Evolutionary conservation across 1,139 yeast species (phyloP), one percentile per base, ranked within the genome.

Genomic region (Trichomonascaceae sp.): DNA sequence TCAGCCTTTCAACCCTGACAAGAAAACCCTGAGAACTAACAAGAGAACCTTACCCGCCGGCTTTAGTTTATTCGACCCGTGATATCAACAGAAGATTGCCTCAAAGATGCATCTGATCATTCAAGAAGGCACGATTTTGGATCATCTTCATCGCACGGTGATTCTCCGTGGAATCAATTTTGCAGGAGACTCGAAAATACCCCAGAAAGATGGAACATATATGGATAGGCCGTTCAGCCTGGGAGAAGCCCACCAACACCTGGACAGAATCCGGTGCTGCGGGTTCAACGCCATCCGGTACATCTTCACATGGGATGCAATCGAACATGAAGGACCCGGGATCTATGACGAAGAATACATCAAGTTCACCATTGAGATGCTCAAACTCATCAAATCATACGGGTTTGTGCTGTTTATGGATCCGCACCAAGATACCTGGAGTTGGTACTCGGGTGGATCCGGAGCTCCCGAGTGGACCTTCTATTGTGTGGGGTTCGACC

Each of bases 401-500:
- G 93, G 93, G 0, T 52, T 85, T 16, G 80, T 79, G 47, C 84
- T 82, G 8, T 74, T 80, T 43, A 56, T 85, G 43, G 95, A 85
- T 50, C 79, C 89, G 2, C 96, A 85, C 51, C 96, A 85, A 52
- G 96, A 85, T 52, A 89, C 76, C 16, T 85, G 96, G 96, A 76
- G 89, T 3, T 63, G 95, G 35, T 79, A 65, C 50, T 64, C 74
- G 16, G 95, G 95, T 11, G 96, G 96, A 4, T 75, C 85, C 38
- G 96, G 96, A 14, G 93, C 95, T 3, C 95, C 96, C 0, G 48
- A 80, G 50, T 85, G 96, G 96, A 84, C 95, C 0, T 56, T 82
- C 6, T 75, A 79, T 45, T 87, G 89, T 13, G 93, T 85, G 1
- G 95, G 95, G 0, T 59, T 85, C 27, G 71, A 85, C 37, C 93